Evolutionary conservation across 2,329 filamentous ascomycete genomes (phyloP).

Genomic region (Talaromyces sp.): DNA sequence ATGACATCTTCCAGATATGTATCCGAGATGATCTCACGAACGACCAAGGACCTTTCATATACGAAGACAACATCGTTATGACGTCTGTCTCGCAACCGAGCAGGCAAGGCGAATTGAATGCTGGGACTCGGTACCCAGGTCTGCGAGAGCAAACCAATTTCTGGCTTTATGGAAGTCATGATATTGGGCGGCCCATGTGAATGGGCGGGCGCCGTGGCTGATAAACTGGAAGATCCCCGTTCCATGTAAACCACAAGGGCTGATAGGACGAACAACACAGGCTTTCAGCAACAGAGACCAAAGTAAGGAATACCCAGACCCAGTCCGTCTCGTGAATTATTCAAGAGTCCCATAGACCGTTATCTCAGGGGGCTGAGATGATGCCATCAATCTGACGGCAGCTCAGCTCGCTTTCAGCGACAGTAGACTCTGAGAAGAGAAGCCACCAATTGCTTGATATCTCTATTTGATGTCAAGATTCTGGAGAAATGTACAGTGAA

Average conservation of each 20-base stretch:
- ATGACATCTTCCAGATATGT: conserved; percentile 71
- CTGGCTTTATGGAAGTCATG: conserved; percentile 39
- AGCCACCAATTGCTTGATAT: neutral
- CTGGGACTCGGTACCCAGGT: conserved; percentile 74
- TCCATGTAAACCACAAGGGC: neutral
- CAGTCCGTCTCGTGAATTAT: neutral
- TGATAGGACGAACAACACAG: neutral
- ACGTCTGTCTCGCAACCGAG: conserved; percentile 64
- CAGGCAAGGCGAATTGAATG: conserved; percentile 72
- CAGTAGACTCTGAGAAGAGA: neutral
- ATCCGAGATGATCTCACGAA: conserved; percentile 65
- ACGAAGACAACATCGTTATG: conserved; percentile 84
- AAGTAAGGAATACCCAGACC: neutral
- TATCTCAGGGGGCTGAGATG: neutral
- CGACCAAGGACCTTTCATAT: conserved; percentile 74
- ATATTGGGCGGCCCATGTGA: neutral
- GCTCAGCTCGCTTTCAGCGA: neutral
- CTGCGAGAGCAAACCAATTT: conserved; percentile 69
- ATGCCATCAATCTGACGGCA: neutral
- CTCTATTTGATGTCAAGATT: neutral
- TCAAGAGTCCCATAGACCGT: neutral
- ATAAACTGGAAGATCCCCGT: neutral
- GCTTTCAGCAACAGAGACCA: neutral
- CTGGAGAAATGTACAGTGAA: neutral
- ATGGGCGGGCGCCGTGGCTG: neutral